Percentiles rank a stretch among this genome's conserved stretches.
phyloP scores from a whole-genome alignment of 306 rosid species.

The Sophora flavescens region DNA sequence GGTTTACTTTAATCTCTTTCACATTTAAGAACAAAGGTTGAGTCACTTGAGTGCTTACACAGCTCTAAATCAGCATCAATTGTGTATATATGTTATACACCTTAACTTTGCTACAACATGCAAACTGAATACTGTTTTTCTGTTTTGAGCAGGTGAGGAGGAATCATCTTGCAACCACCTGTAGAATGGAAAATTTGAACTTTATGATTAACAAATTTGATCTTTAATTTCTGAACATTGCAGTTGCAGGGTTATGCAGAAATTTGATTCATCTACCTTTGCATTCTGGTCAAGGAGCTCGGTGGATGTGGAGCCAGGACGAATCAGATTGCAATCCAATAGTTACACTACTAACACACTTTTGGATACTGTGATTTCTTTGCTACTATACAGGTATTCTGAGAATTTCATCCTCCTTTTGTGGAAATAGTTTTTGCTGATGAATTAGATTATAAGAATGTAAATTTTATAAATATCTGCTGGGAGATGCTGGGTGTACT shows the following conservation, averaged over 20 bases:
- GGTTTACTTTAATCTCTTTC: not conserved
- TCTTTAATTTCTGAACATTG: conserved; percentile 36
- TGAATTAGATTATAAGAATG: too few relatives aligned
- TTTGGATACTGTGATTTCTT: too few relatives aligned
- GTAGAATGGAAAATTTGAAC: conserved; percentile 8
- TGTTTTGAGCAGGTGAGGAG: conserved; percentile 70
- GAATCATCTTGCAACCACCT: not conserved
- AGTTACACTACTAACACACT: too few relatives aligned
- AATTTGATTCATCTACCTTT: too few relatives aligned
- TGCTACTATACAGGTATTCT: too few relatives aligned
- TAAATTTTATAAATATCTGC: too few relatives aligned
- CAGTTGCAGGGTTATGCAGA: conserved; percentile 98
- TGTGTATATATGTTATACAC: not conserved
- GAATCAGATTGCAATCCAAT: too few relatives aligned
- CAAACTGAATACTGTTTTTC: conserved; percentile 6
- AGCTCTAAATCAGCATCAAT: not conserved
- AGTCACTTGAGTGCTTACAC: not conserved
- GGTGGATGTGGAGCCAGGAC: too few relatives aligned
- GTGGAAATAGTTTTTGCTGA: too few relatives aligned
- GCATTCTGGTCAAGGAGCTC: too few relatives aligned
- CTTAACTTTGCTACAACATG: conserved; percentile 12
- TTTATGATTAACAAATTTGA: conserved; percentile 7
- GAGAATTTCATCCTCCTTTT: too few relatives aligned
- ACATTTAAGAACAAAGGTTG: conserved; percentile 5
- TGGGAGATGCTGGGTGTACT: too few relatives aligned